These are phyloP conservation scores for Colletotrichum neosansevieriae DNA, from an alignment of 2,329 filamentous ascomycete species.

Conservation along the genomic window DNA sequence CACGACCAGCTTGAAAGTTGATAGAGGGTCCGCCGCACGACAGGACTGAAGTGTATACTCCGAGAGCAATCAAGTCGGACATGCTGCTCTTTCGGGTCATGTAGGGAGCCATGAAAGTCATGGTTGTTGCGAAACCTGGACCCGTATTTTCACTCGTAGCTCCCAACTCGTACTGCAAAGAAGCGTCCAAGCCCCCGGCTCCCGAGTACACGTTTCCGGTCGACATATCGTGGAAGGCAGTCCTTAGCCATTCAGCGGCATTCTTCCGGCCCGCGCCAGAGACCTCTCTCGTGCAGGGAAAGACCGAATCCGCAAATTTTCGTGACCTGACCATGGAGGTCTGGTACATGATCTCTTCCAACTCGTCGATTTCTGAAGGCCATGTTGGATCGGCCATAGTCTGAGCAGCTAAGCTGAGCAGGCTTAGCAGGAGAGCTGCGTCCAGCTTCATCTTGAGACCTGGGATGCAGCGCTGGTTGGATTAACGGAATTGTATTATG, in stretches of 20 bases:
- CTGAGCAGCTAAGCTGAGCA: conserved; percentile 52
- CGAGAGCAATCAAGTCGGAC: conserved; percentile 69
- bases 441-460: conserved; percentile 47
- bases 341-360: conserved; percentile 74
- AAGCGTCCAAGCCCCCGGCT: conserved; percentile 69
- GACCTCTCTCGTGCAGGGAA: conserved; percentile 66
- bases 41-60: conserved; percentile 68
- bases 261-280: conserved; percentile 67
- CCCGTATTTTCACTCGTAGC: conserved; percentile 67
- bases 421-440: conserved; percentile 47
- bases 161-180: conserved; percentile 68
- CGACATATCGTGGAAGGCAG: conserved; percentile 73
- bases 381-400: conserved; percentile 66
- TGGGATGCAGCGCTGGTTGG: background rate
- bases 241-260: conserved; percentile 72
- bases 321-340: conserved; percentile 65
- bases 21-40: conserved; percentile 69
- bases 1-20: conserved; percentile 64
- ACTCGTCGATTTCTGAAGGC: conserved; percentile 69
- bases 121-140: conserved; percentile 64
- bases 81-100: conserved; percentile 64
- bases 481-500: background rate
- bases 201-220: conserved; percentile 62
- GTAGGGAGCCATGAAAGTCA: conserved; percentile 66
- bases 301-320: conserved; percentile 68